Conservation (phyloP, 2,329 filamentous ascomycete species). For the Xylaria sp. region DNA sequence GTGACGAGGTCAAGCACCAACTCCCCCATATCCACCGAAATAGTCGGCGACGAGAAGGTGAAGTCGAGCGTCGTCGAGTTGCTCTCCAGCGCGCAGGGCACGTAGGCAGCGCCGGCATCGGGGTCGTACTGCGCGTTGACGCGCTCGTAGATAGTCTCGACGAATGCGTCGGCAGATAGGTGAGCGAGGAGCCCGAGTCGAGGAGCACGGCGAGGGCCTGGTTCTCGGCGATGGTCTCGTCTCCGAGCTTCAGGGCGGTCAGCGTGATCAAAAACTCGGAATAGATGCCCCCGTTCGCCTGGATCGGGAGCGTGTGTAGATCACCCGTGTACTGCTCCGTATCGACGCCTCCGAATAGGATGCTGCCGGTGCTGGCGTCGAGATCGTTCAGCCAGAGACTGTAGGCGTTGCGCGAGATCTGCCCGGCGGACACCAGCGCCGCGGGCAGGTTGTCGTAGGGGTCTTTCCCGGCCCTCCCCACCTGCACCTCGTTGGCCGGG, state of each 20-base stretch:
- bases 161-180: conserved; percentile 66
- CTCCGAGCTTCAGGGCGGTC: conserved; percentile 59
- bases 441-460: conserved; percentile 73
- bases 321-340: conserved; percentile 66
- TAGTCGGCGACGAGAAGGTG: conserved; percentile 58
- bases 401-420: conserved; percentile 71
- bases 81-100: conserved; percentile 61
- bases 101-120: conserved; percentile 60
- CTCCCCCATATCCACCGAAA: conserved; percentile 63
- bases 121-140: conserved; percentile 57
- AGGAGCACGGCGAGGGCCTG: conserved; percentile 68
- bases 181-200: conserved; percentile 72
- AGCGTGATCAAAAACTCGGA: conserved; percentile 73
- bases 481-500: conserved; percentile 75
- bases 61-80: conserved; percentile 55
- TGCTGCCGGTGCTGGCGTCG: conserved; percentile 66
- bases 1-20: conserved; percentile 61
- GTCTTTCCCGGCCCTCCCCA: conserved; percentile 58
- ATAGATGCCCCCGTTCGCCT: conserved; percentile 57
- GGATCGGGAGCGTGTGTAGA: conserved; percentile 71
- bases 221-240: conserved; percentile 49
- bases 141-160: conserved; percentile 51
- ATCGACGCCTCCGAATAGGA: conserved; percentile 79
- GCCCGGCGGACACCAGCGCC: conserved; percentile 63
- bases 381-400: conserved; percentile 79